phyloP scores from a whole-genome alignment of 2,329 filamentous ascomycete genomes.

The Ascochyta clinopodiicola region DNA sequence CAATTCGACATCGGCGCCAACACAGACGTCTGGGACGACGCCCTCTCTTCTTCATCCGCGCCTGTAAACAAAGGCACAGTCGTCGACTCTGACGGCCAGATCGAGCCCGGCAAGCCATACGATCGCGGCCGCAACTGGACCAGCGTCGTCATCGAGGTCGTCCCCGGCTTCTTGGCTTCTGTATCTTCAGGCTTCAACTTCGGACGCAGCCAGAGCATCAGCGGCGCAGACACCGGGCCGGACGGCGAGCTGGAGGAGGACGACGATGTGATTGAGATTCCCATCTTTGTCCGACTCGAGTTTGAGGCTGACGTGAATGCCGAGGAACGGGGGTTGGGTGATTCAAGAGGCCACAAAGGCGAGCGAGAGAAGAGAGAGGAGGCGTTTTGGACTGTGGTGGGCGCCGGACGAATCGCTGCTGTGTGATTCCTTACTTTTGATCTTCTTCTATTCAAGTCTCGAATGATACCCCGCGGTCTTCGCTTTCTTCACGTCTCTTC shows the following conservation, averaged over 20 bases:
- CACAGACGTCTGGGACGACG: slow-evolving; percentile 93
- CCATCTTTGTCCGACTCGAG: slow-evolving; percentile 89
- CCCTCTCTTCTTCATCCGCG: slow-evolving; percentile 61
- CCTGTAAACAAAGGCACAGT: slow-evolving; percentile 43
- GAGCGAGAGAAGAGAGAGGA: slow-evolving; percentile 80
- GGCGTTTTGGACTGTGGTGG: slow-evolving; percentile 94
- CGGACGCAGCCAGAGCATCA: slow-evolving; percentile 8
- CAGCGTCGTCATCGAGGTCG: slow-evolving; percentile 88
- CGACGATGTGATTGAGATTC: slow-evolving; percentile 80
- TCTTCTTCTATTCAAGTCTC: not conserved
- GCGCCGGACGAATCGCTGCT: slow-evolving; percentile 75
- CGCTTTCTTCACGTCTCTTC: not conserved
- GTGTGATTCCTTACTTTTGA: slow-evolving; percentile 9
- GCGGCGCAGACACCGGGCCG: slow-evolving; percentile 4
- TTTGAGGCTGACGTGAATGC: slow-evolving; percentile 80
- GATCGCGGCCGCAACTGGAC: slow-evolving; percentile 94
- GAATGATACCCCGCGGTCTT: slow-evolving; percentile 13
- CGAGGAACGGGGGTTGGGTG: slow-evolving; percentile 46
- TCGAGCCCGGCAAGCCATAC: slow-evolving; percentile 95
- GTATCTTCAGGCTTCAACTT: slow-evolving; percentile 1
- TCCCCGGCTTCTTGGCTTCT: slow-evolving; percentile 60
- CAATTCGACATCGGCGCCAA: slow-evolving; percentile 95
- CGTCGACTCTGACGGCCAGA: slow-evolving; percentile 43
- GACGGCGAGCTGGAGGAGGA: slow-evolving; percentile 54
- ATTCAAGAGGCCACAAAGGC: slow-evolving; percentile 61